Evolutionary conservation across 108 stramenopile species (phyloP), one percentile per base, ranked within the genome.

Genomic region (Skeletonema tropicum): DNA sequence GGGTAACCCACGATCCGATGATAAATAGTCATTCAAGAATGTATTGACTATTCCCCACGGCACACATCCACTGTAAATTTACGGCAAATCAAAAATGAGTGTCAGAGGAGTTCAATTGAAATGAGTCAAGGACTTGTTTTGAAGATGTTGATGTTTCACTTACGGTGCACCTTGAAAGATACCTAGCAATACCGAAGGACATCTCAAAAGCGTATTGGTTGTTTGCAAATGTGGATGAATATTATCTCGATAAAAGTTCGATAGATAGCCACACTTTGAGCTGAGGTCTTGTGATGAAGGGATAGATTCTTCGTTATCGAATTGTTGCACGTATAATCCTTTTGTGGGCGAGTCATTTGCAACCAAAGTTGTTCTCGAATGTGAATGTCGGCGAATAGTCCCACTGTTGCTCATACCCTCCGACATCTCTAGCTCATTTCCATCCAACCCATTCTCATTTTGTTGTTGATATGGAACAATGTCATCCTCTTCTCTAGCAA

Each of bases 81-180:
- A n/a, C n/a, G n/a, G n/a, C n/a, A n/a, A n/a, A n/a, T n/a, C n/a
- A n/a, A n/a, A n/a, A n/a, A n/a, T n/a, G n/a, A n/a, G n/a, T n/a
- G n/a, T n/a, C n/a, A n/a, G n/a, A n/a, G n/a, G n/a, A n/a, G n/a
- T n/a, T n/a, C n/a, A n/a, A n/a, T n/a, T n/a, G n/a, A n/a, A n/a
- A n/a, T n/a, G n/a, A n/a, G n/a, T n/a, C n/a, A n/a, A n/a, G n/a
- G n/a, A n/a, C n/a, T n/a, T n/a, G n/a, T n/a, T n/a, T n/a, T n/a
- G n/a, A n/a, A n/a, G n/a, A n/a, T n/a, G n/a, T n/a, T n/a, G n/a
- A n/a, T n/a, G n/a, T n/a, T n/a, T n/a, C n/a, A n/a, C n/a, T n/a
- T n/a, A n/a, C n/a, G 96, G 93, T 15, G 91, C 86, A n/a, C 96
- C 96, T 66, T 96, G 96, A 10, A 92, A 39, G 21, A 96, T 74